A percentile compares a stretch with the other conserved stretches of the same genome.
Evolutionary conservation across 805 yeast genomes (phyloP).

Genomic region (Cyberlindnera veronae): DNA sequence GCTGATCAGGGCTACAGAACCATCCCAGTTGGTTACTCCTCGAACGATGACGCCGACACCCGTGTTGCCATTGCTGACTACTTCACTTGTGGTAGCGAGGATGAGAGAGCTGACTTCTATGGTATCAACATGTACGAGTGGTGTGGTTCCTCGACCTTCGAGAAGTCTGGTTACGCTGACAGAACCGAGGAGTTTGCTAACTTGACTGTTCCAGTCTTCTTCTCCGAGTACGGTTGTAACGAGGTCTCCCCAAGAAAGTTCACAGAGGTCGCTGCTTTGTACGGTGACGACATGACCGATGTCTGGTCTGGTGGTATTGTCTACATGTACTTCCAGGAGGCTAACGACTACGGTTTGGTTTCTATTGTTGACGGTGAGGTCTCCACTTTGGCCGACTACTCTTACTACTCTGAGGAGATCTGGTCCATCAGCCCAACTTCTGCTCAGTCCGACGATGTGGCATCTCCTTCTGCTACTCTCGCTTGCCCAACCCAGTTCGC

Average conservation of each 20-base stretch:
- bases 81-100: constrained; percentile 69
- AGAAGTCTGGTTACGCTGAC: constrained; percentile 58
- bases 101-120: constrained; percentile 70
- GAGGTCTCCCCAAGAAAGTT: constrained; percentile 64
- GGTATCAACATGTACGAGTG: constrained; percentile 90
- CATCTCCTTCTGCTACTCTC: constrained; percentile 43
- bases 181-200: constrained; percentile 63
- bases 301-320: constrained; percentile 92
- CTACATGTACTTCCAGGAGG: constrained; percentile 79
- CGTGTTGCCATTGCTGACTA: constrained; percentile 69
- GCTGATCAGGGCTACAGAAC: constrained; percentile 54
- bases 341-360: constrained; percentile 73
- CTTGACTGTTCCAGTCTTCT: constrained; percentile 69
- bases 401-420: constrained; percentile 59
- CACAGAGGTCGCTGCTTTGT: constrained; percentile 66
- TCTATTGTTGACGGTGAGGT: constrained; percentile 44
- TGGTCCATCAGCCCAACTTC: constrained; percentile 50
- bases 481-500: constrained; percentile 57
- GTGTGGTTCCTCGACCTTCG: constrained; percentile 68
- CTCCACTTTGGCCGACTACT: constrained; percentile 59
- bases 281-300: constrained; percentile 66
- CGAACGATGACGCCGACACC: constrained; percentile 68
- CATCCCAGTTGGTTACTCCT: constrained; percentile 81
- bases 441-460: constrained; percentile 37
- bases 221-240: constrained; percentile 84